Evolutionary conservation across 2,329 filamentous ascomycete genomes (phyloP), one percentile per base, ranked within the genome.

Genomic region (Trichoderma atrobrunneum): DNA sequence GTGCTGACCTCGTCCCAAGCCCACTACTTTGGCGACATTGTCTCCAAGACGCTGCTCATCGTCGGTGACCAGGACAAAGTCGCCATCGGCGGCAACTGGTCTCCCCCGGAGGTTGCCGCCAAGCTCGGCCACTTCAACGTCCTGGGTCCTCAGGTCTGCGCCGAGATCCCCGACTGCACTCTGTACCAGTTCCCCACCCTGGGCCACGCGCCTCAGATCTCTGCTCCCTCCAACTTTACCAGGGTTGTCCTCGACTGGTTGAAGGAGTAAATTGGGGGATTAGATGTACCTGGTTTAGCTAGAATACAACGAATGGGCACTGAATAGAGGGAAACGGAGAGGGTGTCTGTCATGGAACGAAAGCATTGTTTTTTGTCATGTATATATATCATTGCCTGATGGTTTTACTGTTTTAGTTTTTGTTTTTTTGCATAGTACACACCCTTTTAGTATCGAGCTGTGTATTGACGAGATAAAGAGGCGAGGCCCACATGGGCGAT

Each of bases 171-270:
- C 1, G 80, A 84, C 48, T 80, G 80, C 39, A 81, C 82, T 10
- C 77, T 88, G 66, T 76, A 87, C 48, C 82, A 83, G 61, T 88
- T 88, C 73, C 78, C 82, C 0, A 81, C 83, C 30, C 74, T 87
- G 48, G 87, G 87, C 1, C 87, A 89, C 72, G 82, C 86, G 43
- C 86, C 87, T 16, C 87, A 88, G 75, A 85, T 88, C 68, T 86
- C 87, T 72, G 82, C 83, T 30, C 85, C 86, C 1, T 80, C 80
- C 3, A 77, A 75, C 43, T 87, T 87, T 73, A 84, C 88, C 75
- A 73, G 78, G n/a, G 82, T 81, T 6, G 72, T 88, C 72, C 75
- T 87, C 4, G 78, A 75, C 8, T 88, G 86, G 85, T 74, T 88
- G 72, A 69, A 32, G 10, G 67, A 65, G 51, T 59, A 60, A 48